phyloP scores from a whole-genome alignment of 139 green algal genomes.

The Chloropicon primus region DNA sequence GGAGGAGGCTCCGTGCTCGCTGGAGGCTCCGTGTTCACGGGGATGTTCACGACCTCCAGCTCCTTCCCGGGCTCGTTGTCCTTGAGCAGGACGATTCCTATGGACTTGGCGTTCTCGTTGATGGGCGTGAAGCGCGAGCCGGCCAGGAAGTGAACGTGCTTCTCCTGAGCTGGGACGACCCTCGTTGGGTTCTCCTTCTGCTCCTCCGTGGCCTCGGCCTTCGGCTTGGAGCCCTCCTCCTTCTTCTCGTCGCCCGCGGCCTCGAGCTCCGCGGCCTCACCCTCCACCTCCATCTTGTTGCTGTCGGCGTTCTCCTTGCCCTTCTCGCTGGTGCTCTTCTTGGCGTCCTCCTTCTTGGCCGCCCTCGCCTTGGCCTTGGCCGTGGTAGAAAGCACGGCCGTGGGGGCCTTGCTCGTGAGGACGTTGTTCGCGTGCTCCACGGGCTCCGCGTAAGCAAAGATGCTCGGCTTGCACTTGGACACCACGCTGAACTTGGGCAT shows the following conservation, averaged over 20 bases:
- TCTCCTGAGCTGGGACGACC: conserved; percentile 67
- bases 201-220: conserved; percentile 25
- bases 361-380: conserved; percentile 33
- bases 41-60: conserved; percentile 24
- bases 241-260: conserved; percentile 5
- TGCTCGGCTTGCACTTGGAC: conserved; percentile 45
- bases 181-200: conserved; percentile 73
- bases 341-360: conserved; percentile 23
- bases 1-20: conserved; percentile 41
- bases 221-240: conserved; percentile 16
- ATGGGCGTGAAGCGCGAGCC: not conserved
- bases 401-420: conserved; percentile 64
- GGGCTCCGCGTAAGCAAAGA: conserved; percentile 79
- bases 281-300: conserved; percentile 1
- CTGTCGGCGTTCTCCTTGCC: conserved; percentile 9
- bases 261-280: conserved; percentile 5
- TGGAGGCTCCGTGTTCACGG: conserved; percentile 14
- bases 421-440: conserved; percentile 39
- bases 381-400: conserved; percentile 90
- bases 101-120: not conserved
- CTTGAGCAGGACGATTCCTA: conserved; percentile 40
- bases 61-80: conserved; percentile 30
- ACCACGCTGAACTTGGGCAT: conserved; percentile 52
- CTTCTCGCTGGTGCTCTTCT: conserved; percentile 54
- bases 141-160: conserved; percentile 33